Conservation (phyloP, 2,329 filamentous ascomycete genomes). For the Penicillium rolfsii region DNA sequence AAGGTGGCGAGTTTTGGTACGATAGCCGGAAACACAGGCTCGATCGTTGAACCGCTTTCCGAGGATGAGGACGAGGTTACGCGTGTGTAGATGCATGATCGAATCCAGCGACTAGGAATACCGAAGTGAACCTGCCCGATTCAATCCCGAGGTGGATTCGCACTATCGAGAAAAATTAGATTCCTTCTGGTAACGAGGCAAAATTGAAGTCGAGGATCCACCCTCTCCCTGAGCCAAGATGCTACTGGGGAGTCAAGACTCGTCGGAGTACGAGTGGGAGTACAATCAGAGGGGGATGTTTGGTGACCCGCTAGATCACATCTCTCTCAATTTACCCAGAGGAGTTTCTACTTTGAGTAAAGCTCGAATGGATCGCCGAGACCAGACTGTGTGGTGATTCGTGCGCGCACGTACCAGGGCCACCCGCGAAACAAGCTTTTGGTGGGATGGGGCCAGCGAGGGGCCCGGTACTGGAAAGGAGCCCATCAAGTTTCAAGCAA, state of each 20-base stretch:
- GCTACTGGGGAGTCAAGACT: not conserved
- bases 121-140: not conserved
- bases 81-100: not conserved
- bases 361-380: slow-evolving; percentile 16
- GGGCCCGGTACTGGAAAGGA: not conserved
- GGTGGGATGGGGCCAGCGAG: slow-evolving; percentile 12
- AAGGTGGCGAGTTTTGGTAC: not conserved
- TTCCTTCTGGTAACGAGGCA: not conserved
- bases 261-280: too few species aligned
- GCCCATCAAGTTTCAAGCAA: not conserved
- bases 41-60: not conserved
- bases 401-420: slow-evolving; percentile 5
- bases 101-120: not conserved
- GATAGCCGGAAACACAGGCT: not conserved
- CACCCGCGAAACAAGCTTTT: slow-evolving; percentile 26
- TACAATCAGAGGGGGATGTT: not conserved
- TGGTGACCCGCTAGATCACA: not conserved
- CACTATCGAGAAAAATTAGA: not conserved
- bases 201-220: not conserved
- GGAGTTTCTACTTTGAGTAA: slow-evolving; percentile 9
- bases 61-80: not conserved
- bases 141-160: not conserved
- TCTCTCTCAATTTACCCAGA: not conserved
- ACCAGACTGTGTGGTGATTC: not conserved
- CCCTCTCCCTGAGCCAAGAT: not conserved